These are phyloP conservation scores for Metschnikowia sp. DNA, from an alignment of 805 yeast genomes.

Conservation along the genomic window DNA sequence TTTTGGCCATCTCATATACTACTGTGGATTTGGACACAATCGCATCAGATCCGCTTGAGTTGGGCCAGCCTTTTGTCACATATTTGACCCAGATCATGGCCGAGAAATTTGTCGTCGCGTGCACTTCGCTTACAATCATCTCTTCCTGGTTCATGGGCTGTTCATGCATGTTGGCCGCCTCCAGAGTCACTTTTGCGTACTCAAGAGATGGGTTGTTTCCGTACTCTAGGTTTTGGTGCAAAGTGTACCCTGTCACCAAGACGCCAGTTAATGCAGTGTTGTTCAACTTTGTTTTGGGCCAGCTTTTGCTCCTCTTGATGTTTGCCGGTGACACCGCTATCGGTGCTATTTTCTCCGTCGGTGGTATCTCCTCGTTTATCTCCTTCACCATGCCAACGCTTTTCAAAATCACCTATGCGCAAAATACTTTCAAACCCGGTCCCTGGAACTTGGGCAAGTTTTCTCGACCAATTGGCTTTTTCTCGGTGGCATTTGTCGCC, in stretches of 20 bases:
- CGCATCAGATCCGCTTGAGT: slow-evolving; percentile 44
- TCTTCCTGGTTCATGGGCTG: slow-evolving; percentile 50
- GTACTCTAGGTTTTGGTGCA: slow-evolving; percentile 45
- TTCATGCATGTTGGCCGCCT: slow-evolving; percentile 62
- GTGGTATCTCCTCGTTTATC: slow-evolving; percentile 65
- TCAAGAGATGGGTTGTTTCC: slow-evolving; percentile 70
- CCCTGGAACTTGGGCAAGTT: slow-evolving; percentile 63
- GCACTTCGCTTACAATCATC: slow-evolving; percentile 43
- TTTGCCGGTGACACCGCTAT: slow-evolving; percentile 66
- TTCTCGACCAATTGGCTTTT: slow-evolving; percentile 46
- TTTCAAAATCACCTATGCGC: slow-evolving; percentile 53
- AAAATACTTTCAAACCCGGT: slow-evolving; percentile 54
- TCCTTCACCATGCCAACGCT: slow-evolving; percentile 65
- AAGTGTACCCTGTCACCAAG: slow-evolving; percentile 48
- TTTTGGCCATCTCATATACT: slow-evolving; percentile 61
- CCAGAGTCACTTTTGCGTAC: slow-evolving; percentile 64
- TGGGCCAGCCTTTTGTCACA: slow-evolving; percentile 59
- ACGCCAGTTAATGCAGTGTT: slow-evolving; percentile 68
- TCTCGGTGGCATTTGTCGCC: slow-evolving; percentile 48
- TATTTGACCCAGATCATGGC: slow-evolving; percentile 49
- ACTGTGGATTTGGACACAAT: slow-evolving; percentile 47
- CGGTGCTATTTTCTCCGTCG: slow-evolving; percentile 69
- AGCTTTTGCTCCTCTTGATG: slow-evolving; percentile 51
- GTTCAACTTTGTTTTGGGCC: slow-evolving; percentile 54
- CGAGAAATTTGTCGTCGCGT: slow-evolving; percentile 37